A percentile compares a stretch with the other conserved stretches of the same genome.
Evolutionary conservation across 192 early-diverging fungal species (phyloP).

Genomic region (Glomus cerebriforme): DNA sequence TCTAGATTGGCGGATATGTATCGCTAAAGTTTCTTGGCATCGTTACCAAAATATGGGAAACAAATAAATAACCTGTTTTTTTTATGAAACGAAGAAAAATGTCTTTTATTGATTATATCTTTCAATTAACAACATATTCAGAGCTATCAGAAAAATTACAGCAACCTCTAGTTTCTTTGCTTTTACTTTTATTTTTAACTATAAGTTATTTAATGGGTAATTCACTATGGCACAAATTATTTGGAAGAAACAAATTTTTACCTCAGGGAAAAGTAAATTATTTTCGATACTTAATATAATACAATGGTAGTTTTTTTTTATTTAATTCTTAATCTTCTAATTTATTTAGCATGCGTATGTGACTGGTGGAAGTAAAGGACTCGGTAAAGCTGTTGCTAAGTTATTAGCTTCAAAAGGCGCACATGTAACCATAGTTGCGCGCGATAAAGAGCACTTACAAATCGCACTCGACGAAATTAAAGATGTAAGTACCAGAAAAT

Average conservation of each 20-base stretch:
- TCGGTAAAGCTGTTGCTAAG: constrained; percentile 65
- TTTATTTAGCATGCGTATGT: constrained; percentile 64
- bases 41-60: too few relatives aligned
- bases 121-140: constrained; percentile 32
- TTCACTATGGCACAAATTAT: neutral
- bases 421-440: constrained; percentile 69
- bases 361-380: constrained; percentile 75
- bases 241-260: constrained; percentile 9
- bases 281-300: neutral
- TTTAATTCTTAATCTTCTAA: neutral
- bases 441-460: constrained; percentile 47
- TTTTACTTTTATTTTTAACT: constrained; percentile 11
- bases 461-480: constrained; percentile 48
- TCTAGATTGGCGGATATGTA: too few relatives aligned
- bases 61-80: too few relatives aligned
- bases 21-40: too few relatives aligned
- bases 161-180: constrained; percentile 36
- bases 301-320: neutral
- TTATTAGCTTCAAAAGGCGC: constrained; percentile 68
- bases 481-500: neutral
- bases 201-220: neutral
- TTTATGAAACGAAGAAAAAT: too few relatives aligned
- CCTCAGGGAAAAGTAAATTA: constrained; percentile 15
- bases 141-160: constrained; percentile 33
- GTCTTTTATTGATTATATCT: constrained; percentile 37